Percentiles rank a stretch among this genome's conserved stretches.
These are phyloP conservation scores for Schizosaccharomyces octosporus DNA, from an alignment of 805 yeast species.

Conservation along the genomic window DNA sequence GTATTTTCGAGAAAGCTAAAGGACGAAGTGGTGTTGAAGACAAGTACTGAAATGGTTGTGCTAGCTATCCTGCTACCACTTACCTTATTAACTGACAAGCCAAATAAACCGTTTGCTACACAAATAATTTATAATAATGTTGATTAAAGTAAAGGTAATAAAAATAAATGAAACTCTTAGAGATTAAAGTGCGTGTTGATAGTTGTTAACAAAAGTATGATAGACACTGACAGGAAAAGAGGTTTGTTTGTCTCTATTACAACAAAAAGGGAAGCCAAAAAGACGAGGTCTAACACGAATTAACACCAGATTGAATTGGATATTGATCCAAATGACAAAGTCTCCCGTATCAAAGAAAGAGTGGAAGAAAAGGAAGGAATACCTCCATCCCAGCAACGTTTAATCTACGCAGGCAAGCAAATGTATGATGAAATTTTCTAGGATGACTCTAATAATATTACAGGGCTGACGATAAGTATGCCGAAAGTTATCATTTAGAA, in stretches of 20 bases:
- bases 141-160: constrained; percentile 39
- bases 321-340: constrained; percentile 41
- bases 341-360: constrained; percentile 60
- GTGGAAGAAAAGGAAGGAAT: constrained; percentile 93
- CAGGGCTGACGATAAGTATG: constrained; percentile 52
- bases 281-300: background rate
- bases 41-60: too few species aligned
- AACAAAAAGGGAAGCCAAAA: background rate
- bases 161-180: background rate
- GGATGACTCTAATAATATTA: background rate
- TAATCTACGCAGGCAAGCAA: constrained; percentile 76
- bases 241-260: constrained; percentile 15
- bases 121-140: constrained; percentile 18
- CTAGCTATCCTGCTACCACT: too few species aligned
- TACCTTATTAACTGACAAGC: too few species aligned
- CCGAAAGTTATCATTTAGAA: constrained; percentile 44
- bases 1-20: too few species aligned
- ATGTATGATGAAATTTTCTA: constrained; percentile 22
- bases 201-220: background rate
- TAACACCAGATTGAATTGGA: constrained; percentile 34
- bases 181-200: too few species aligned
- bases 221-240: constrained; percentile 61
- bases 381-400: constrained; percentile 85
- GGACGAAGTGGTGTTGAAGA: too few species aligned
- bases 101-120: too few species aligned